A percentile compares a stretch with the other conserved stretches of the same genome.
Conservation (phyloP, 192 early-diverging fungal genomes). For the Coemansia sp. region DNA sequence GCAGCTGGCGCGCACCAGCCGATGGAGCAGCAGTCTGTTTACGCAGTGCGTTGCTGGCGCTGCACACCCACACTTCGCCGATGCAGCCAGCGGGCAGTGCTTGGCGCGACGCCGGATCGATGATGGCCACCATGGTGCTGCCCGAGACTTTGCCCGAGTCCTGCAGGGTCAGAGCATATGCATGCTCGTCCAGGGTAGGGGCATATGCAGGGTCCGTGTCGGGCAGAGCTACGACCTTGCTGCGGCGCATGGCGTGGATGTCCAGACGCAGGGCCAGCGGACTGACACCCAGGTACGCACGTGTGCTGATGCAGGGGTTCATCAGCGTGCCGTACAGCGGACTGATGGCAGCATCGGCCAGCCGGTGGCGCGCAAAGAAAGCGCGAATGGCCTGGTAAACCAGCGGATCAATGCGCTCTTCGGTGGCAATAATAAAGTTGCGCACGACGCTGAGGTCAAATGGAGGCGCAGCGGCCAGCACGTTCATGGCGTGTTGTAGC, state of each 20-base stretch:
- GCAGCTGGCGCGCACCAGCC: conserved; percentile 11
- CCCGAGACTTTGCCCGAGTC: conserved; percentile 76
- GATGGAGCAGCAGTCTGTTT: conserved; percentile 22
- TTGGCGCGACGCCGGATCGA: conserved; percentile 72
- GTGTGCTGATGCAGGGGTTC: conserved; percentile 78
- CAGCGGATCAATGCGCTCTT: conserved; percentile 55
- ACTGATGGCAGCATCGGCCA: conserved; percentile 70
- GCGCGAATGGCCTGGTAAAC: conserved; percentile 55
- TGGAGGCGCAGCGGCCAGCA: conserved; percentile 38
- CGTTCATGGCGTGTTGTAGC: conserved; percentile 68
- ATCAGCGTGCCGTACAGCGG: conserved; percentile 72
- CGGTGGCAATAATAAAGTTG: conserved; percentile 64
- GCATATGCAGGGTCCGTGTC: conserved; percentile 3
- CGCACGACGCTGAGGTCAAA: conserved; percentile 60
- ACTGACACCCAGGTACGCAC: conserved; percentile 75
- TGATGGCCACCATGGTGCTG: conserved; percentile 81
- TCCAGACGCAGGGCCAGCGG: conserved; percentile 69
- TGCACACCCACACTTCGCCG: conserved; percentile 86
- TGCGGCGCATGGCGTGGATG: conserved; percentile 63
- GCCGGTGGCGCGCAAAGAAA: conserved; percentile 61
- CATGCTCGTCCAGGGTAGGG: conserved; percentile 50
- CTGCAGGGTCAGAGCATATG: conserved; percentile 59
- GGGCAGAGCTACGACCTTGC: conserved; percentile 60
- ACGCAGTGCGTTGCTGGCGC: conserved; percentile 42
- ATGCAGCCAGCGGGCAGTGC: conserved; percentile 68